Percentiles rank a stretch among this genome's conserved stretches.
Evolutionary conservation across 2,329 filamentous ascomycete genomes (phyloP).

Genomic region (Arthrobotrys megalospora): DNA sequence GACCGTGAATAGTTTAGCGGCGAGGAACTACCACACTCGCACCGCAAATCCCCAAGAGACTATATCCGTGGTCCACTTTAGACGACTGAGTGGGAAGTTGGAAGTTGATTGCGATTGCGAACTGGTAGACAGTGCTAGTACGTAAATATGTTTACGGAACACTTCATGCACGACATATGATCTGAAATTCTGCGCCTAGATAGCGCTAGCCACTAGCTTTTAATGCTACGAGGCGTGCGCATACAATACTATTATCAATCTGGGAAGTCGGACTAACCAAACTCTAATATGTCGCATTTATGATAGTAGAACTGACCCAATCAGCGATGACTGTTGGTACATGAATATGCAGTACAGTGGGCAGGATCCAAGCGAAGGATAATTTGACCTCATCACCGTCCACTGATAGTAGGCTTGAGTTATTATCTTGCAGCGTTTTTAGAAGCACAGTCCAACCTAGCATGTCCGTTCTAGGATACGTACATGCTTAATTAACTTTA

Average conservation of each 20-base stretch:
- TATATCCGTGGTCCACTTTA: conserved; percentile 13
- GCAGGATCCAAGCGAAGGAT: conserved; percentile 8
- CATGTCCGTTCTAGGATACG: conserved; percentile 3
- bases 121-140: conserved; percentile 1
- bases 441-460: neutral
- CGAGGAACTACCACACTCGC: conserved; percentile 8
- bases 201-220: neutral
- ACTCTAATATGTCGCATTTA: neutral
- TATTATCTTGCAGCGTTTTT: neutral
- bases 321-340: conserved; percentile 1
- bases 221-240: neutral
- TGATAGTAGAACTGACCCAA: neutral
- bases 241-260: conserved; percentile 13
- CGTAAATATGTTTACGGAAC: neutral
- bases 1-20: conserved; percentile 30
- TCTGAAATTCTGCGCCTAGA: conserved; percentile 12
- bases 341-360: neutral
- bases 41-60: conserved; percentile 7
- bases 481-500: neutral
- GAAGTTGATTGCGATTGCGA: conserved; percentile 11
- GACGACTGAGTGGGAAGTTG: neutral
- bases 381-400: conserved; percentile 10
- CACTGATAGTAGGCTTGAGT: neutral
- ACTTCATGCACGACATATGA: conserved; percentile 6
- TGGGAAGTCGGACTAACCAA: neutral